Conservation (phyloP, 2,329 filamentous ascomycete species). For the Colletotrichum sp. region DNA sequence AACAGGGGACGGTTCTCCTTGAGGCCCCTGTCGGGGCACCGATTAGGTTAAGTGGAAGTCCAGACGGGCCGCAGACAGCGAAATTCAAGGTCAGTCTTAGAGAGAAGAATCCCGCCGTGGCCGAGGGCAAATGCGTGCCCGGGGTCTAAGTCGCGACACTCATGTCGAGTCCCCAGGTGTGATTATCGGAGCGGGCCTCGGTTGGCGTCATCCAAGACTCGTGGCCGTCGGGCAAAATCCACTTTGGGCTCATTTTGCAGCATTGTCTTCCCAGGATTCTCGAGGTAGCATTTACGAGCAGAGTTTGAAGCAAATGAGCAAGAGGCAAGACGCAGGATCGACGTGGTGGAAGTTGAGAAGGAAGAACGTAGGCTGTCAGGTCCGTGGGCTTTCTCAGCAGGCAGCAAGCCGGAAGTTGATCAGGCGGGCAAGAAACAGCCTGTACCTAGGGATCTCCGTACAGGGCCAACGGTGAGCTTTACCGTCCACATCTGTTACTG, state of each 20-base stretch:
- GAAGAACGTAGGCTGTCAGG: neutral
- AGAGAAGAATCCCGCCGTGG: neutral
- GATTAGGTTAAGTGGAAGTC: neutral
- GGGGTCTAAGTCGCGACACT: neutral
- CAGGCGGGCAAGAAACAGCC: neutral
- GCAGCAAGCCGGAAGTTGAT: neutral
- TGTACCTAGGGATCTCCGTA: neutral
- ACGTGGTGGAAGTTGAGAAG: neutral
- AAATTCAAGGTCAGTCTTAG: neutral
- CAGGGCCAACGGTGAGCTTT: neutral
- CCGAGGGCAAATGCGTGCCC: neutral
- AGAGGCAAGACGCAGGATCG: neutral
- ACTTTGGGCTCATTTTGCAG: slow-evolving; percentile 5
- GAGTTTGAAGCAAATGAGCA: neutral
- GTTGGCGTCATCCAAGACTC: slow-evolving; percentile 7
- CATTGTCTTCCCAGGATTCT: neutral
- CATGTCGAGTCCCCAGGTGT: neutral
- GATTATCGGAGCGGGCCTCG: neutral
- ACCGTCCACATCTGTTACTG: neutral
- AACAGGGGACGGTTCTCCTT: neutral
- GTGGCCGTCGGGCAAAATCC: slow-evolving; percentile 1
- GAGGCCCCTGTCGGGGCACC: neutral
- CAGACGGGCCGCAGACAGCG: neutral
- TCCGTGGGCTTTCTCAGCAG: neutral
- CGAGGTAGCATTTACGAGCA: neutral